Conservation (phyloP, 1,284 basidiomycete species). For the Apiotrichum porosum region DNA sequence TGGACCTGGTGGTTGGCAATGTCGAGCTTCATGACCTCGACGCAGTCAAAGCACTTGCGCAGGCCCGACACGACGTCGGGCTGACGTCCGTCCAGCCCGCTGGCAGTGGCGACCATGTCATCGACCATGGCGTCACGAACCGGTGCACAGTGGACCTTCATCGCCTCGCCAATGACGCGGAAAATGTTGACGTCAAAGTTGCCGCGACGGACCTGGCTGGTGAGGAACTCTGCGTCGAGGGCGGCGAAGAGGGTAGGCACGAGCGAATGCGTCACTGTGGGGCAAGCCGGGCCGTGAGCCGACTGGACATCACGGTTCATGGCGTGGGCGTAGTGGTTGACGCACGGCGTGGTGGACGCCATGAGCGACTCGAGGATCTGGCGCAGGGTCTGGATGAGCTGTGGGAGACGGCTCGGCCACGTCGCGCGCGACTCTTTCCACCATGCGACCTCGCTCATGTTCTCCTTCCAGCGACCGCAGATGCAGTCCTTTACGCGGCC, state of each 20-base stretch:
- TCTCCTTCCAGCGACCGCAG: slow-evolving; percentile 53
- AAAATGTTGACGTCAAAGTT: slow-evolving; percentile 80
- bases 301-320: slow-evolving; percentile 56
- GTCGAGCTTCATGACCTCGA: slow-evolving; percentile 94
- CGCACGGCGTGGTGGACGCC: slow-evolving; percentile 43
- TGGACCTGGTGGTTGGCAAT: slow-evolving; percentile 93
- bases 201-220: slow-evolving; percentile 70
- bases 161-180: slow-evolving; percentile 67
- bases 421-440: slow-evolving; percentile 49
- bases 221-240: slow-evolving; percentile 60
- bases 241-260: slow-evolving; percentile 49
- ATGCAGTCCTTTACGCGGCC: slow-evolving; percentile 55
- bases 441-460: slow-evolving; percentile 50
- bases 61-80: slow-evolving; percentile 67
- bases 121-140: slow-evolving; percentile 83
- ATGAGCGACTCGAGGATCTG: slow-evolving; percentile 79
- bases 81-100: slow-evolving; percentile 46
- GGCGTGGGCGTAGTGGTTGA: slow-evolving; percentile 45
- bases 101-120: slow-evolving; percentile 68
- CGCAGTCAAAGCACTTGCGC: slow-evolving; percentile 79
- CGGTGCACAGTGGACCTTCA: slow-evolving; percentile 88
- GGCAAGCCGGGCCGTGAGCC: slow-evolving; percentile 56
- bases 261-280: slow-evolving; percentile 54
- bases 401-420: slow-evolving; percentile 68
- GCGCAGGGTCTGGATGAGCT: slow-evolving; percentile 64